Conservation (phyloP, 2,329 filamentous ascomycete species). For the Pseudodiploospora longispora region DNA sequence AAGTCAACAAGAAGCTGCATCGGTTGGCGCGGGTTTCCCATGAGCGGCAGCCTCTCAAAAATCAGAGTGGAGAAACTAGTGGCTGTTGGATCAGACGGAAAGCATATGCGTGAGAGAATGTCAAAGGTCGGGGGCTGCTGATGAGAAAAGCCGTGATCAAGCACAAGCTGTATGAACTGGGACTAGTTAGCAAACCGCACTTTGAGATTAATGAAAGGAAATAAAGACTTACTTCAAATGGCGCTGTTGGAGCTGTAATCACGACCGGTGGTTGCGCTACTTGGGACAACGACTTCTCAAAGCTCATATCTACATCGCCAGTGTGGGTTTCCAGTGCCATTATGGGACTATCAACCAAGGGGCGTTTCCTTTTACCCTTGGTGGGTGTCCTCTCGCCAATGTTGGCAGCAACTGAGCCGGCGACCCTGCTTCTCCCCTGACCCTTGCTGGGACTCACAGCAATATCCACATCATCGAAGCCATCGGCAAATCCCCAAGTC, state of each 20-base stretch:
- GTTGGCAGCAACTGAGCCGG: constrained; percentile 34
- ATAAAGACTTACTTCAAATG: constrained; percentile 36
- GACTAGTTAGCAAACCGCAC: constrained; percentile 12
- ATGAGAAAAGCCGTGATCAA: constrained; percentile 51
- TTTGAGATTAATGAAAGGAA: constrained; percentile 1
- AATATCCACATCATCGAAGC: constrained; percentile 64
- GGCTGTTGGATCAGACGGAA: constrained; percentile 51
- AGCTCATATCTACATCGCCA: constrained; percentile 31
- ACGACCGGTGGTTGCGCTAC: constrained; percentile 13
- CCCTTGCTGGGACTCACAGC: constrained; percentile 45
- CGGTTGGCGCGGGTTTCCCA: constrained; percentile 41
- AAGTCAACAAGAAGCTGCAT: constrained; percentile 56
- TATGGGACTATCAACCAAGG: constrained; percentile 56
- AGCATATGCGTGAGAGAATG: constrained; percentile 52
- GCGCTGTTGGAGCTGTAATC: constrained; percentile 18
- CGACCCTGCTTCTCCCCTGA: constrained; percentile 31
- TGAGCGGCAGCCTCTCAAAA: constrained; percentile 55
- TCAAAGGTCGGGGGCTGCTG: constrained; percentile 59
- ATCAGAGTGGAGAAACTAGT: constrained; percentile 59
- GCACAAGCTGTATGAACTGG: constrained; percentile 53
- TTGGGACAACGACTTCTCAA: constrained; percentile 16
- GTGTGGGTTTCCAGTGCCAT: constrained; percentile 48
- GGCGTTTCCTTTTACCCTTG: constrained; percentile 64
- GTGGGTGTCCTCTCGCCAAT: constrained; percentile 52
- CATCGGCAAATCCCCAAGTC: constrained; percentile 57